phyloP scores from a whole-genome alignment of 768 basidiomycete genomes.

The Mycena pura region DNA sequence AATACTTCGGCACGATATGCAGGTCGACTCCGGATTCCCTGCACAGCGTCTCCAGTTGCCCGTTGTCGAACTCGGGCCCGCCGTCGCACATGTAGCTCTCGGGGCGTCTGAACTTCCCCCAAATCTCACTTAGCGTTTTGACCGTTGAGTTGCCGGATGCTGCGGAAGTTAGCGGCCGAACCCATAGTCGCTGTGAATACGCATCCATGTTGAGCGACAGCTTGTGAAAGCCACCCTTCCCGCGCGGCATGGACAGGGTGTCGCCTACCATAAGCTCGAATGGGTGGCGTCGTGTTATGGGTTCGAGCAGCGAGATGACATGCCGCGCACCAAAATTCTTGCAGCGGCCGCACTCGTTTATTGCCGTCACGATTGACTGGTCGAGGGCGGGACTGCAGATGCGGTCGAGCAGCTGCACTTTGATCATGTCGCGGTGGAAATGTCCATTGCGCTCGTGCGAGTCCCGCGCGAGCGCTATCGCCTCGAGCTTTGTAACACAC shows the following conservation, averaged over 20 bases:
- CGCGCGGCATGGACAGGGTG: slow-evolving; percentile 10
- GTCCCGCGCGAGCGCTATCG: slow-evolving; percentile 24
- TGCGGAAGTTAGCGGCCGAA: not conserved
- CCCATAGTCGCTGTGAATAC: slow-evolving; percentile 2
- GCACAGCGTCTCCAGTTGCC: not conserved
- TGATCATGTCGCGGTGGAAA: slow-evolving; percentile 41
- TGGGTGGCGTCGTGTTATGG: slow-evolving; percentile 7
- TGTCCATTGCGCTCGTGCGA: slow-evolving; percentile 36
- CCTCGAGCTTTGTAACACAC: slow-evolving; percentile 36
- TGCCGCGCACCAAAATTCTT: slow-evolving; percentile 8
- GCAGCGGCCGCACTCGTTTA: slow-evolving; percentile 32
- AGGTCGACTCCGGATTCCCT: not conserved
- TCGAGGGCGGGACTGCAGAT: slow-evolving; percentile 37
- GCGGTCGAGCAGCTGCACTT: slow-evolving; percentile 33
- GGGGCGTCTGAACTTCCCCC: not conserved
- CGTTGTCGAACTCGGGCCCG: slow-evolving; percentile 6
- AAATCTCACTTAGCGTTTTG: not conserved
- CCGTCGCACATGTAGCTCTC: slow-evolving; percentile 7
- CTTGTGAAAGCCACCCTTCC: slow-evolving; percentile 10
- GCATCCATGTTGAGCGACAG: slow-evolving; percentile 5
- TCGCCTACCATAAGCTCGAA: slow-evolving; percentile 12
- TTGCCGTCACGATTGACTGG: slow-evolving; percentile 30
- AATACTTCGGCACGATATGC: slow-evolving; percentile 25
- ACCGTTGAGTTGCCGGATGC: not conserved
- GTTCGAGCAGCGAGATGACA: slow-evolving; percentile 8